A percentile compares a stretch with the other conserved stretches of the same genome.
Conservation (phyloP, 495 filamentous ascomycete species). For the Hypomontagnella submonticulosa region DNA sequence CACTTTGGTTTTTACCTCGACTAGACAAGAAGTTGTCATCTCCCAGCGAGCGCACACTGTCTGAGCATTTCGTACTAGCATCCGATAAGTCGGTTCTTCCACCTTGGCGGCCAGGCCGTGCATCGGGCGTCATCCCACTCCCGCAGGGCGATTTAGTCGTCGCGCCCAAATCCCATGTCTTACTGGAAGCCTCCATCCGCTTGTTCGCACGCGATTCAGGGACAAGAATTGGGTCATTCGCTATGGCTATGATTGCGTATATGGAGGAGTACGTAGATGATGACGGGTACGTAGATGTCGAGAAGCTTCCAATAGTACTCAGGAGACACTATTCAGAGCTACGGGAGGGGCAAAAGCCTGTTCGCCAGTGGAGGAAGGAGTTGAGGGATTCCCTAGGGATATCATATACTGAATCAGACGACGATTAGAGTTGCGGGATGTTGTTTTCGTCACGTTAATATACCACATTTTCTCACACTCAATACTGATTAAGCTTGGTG, state of each 20-base stretch:
- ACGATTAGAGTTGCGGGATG: no score
- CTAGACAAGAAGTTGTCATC: background rate
- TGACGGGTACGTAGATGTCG: background rate
- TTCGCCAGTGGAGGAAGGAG: no score
- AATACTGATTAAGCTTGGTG: no score
- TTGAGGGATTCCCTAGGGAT: no score
- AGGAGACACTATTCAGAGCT: no score
- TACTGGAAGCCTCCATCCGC: conserved; percentile 1
- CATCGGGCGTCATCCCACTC: background rate
- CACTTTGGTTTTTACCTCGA: background rate
- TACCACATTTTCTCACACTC: no score
- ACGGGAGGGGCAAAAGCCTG: no score
- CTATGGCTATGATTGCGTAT: background rate
- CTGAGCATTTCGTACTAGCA: background rate
- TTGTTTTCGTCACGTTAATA: no score
- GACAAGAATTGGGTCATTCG: background rate
- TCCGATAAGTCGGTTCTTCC: conserved; percentile 2
- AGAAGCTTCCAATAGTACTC: background rate
- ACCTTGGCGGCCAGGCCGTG: background rate
- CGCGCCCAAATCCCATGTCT: background rate
- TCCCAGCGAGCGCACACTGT: background rate
- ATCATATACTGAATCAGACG: no score
- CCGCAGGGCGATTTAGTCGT: background rate
- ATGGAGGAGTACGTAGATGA: background rate
- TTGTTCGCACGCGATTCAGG: background rate